Evolutionary conservation across 163 green algal genomes (phyloP).

Genomic region (Coccomyxa subellipsoidea): DNA sequence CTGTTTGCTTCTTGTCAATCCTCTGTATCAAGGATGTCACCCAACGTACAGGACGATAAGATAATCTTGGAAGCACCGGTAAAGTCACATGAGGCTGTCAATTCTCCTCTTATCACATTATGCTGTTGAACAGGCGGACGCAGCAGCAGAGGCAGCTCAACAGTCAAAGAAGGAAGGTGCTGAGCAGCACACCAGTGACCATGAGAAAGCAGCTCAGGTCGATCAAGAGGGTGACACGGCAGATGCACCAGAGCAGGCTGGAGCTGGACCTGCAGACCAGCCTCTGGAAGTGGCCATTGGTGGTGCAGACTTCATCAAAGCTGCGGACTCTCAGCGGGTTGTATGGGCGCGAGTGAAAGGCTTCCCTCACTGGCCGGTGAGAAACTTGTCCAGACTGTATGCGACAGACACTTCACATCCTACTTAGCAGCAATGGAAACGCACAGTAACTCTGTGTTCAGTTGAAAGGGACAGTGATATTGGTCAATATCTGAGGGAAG

Average conservation of each 20-base stretch:
- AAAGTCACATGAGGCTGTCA: too few species aligned
- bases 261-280: not conserved
- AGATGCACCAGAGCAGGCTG: not conserved
- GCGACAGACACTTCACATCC: too few species aligned
- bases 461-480: too few species aligned
- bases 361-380: constrained; percentile 80
- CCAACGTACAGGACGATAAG: too few species aligned
- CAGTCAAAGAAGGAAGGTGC: not conserved
- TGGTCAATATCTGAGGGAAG: too few species aligned
- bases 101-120: too few species aligned
- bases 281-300: not conserved
- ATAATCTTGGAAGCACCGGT: too few species aligned
- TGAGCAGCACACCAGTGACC: not conserved
- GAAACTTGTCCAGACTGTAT: too few species aligned
- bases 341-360: constrained; percentile 76
- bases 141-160: not conserved
- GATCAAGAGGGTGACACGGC: not conserved
- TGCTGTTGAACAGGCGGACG: not conserved
- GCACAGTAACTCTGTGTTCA: too few species aligned
- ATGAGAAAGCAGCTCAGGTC: not conserved
- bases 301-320: not conserved
- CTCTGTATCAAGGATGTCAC: too few species aligned
- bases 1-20: not conserved
- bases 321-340: constrained; percentile 41
- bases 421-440: too few species aligned